phyloP scores from a whole-genome alignment of 108 stramenopile genomes.

The Seminavis robusta region DNA sequence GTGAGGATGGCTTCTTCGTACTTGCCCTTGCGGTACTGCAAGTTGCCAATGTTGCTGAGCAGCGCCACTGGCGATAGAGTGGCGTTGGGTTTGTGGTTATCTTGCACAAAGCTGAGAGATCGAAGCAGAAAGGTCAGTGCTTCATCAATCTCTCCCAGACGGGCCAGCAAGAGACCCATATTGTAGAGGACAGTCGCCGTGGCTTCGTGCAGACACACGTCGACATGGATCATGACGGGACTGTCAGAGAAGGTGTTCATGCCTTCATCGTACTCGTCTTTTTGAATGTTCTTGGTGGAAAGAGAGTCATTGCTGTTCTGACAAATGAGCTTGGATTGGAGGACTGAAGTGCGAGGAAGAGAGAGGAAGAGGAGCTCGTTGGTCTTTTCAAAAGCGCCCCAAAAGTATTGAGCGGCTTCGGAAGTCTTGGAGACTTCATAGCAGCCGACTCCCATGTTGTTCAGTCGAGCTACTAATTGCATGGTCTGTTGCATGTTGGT shows the following conservation, averaged over 20 bases:
- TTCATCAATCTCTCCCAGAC: constrained; percentile 2
- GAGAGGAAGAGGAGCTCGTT: too few relatives aligned
- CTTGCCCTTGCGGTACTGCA: constrained; percentile 29
- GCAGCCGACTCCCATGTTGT: constrained; percentile 13
- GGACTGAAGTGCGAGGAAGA: too few relatives aligned
- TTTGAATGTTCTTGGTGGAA: too few relatives aligned
- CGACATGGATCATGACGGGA: not conserved
- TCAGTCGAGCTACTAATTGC: constrained; percentile 14
- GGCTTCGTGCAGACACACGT: too few relatives aligned
- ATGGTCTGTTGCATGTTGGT: too few relatives aligned
- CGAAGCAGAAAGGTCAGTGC: constrained; percentile 3
- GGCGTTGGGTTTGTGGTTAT: constrained; percentile 7
- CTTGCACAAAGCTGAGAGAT: constrained; percentile 13
- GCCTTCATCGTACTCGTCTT: constrained; percentile 51
- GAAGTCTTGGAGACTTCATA: not conserved
- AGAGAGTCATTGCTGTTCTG: too few relatives aligned
- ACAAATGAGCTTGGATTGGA: too few relatives aligned
- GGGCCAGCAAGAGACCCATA: constrained; percentile 1
- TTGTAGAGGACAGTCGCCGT: constrained; percentile 14
- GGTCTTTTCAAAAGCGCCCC: not conserved
- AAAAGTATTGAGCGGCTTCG: constrained; percentile 13
- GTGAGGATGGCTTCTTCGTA: constrained; percentile 21
- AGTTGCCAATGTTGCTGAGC: constrained; percentile 36
- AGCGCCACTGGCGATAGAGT: constrained; percentile 12
- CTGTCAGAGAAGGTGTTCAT: constrained; percentile 19